Percentiles rank a stretch among this genome's conserved stretches.
Conservation (phyloP, 2,329 filamentous ascomycete genomes). For the Corinectria fuckeliana region DNA sequence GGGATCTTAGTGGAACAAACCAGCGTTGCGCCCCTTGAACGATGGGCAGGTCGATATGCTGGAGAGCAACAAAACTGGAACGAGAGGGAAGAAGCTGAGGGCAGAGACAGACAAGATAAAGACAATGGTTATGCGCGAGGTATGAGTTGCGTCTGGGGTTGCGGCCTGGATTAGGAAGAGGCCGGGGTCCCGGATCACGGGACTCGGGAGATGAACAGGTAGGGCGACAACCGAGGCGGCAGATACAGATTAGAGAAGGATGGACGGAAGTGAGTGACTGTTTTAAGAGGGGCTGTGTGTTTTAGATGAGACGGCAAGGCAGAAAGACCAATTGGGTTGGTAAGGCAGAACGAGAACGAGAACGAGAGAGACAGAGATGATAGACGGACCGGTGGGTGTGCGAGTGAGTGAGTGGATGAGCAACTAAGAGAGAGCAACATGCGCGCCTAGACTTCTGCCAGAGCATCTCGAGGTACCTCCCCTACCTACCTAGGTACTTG, state of each 20-base stretch:
- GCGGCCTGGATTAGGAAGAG: conserved; percentile 5
- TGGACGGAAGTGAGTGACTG: conserved; percentile 7
- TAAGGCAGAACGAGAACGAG: not conserved
- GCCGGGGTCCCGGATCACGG: not conserved
- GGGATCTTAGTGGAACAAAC: conserved; percentile 10
- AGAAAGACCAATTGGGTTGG: not conserved
- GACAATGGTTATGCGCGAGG: not conserved
- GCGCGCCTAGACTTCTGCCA: conserved; percentile 11
- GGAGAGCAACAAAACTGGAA: no score
- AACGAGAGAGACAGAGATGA: not conserved
- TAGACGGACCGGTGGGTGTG: not conserved
- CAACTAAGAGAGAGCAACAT: conserved; percentile 7
- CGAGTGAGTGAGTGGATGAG: not conserved
- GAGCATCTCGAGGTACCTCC: no score
- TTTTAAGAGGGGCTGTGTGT: not conserved
- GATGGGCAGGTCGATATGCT: not conserved
- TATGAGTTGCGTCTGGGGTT: conserved; percentile 1
- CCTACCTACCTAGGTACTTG: not conserved
- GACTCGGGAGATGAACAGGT: conserved; percentile 6
- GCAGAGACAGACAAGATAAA: not conserved
- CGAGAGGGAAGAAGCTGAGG: no score
- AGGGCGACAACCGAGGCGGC: not conserved
- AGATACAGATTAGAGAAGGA: conserved; percentile 5
- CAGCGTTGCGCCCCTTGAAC: not conserved
- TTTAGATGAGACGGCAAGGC: not conserved